Conservation (phyloP, 2,329 filamentous ascomycete genomes). For the Fusarium anthophilum region DNA sequence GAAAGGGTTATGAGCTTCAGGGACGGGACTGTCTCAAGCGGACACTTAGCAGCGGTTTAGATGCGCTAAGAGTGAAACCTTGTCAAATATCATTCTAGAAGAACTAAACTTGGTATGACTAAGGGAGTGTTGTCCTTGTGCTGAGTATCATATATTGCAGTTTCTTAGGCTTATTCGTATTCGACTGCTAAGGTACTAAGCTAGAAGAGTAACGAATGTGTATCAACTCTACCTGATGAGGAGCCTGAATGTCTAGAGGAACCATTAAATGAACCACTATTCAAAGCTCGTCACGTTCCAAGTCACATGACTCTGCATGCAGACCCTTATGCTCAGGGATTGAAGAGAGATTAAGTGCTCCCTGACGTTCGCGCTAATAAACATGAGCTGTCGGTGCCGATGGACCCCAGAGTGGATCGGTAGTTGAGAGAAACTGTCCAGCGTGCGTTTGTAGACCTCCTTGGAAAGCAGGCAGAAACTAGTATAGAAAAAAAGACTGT, state of each 20-base stretch:
- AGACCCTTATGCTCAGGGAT: not conserved
- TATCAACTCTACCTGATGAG: not conserved
- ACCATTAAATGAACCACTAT: not conserved
- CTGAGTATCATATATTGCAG: not conserved
- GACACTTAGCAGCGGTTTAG: not conserved
- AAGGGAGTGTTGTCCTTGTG: not conserved
- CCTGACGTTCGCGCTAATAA: conserved; percentile 18
- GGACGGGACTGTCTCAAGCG: conserved; percentile 13
- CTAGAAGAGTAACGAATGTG: not conserved
- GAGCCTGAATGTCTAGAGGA: not conserved
- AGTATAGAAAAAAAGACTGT: not conserved
- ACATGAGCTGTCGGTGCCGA: conserved; percentile 7
- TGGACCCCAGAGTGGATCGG: conserved; percentile 19
- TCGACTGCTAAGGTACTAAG: not conserved
- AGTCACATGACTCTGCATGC: conserved; percentile 27
- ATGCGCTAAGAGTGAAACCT: conserved; percentile 21
- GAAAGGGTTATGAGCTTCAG: not conserved
- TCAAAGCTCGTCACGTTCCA: not conserved
- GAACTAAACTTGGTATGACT: conserved; percentile 1
- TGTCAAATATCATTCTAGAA: conserved; percentile 22
- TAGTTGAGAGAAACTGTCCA: conserved; percentile 9
- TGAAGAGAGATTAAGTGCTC: conserved; percentile 26
- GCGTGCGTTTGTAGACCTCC: conserved; percentile 13
- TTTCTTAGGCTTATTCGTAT: not conserved
- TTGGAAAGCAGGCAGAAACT: not conserved